Conservation (phyloP, 78 protist genomes). For the Corallochytrium limacisporum region DNA sequence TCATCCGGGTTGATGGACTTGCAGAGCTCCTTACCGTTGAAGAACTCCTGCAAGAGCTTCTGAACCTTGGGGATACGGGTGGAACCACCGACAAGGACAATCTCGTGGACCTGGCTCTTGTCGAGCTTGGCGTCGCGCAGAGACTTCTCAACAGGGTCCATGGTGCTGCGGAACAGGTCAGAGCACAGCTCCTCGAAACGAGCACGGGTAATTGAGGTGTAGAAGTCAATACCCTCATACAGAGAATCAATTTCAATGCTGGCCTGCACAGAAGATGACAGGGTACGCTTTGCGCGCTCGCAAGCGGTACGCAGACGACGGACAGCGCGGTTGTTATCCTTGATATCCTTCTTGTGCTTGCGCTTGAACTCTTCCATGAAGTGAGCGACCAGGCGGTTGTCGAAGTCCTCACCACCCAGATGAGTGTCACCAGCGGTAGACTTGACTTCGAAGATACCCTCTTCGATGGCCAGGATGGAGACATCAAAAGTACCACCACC, state of each 20-base stretch:
- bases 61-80: slow-evolving; percentile 93
- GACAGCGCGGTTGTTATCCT: slow-evolving; percentile 62
- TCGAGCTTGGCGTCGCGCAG: slow-evolving; percentile 71
- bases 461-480: slow-evolving; percentile 77
- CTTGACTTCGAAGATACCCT: slow-evolving; percentile 92
- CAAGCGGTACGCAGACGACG: slow-evolving; percentile 87
- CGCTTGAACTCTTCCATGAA: slow-evolving; percentile 60
- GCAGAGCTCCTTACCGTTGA: slow-evolving; percentile 89
- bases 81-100: slow-evolving; percentile 94
- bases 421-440: slow-evolving; percentile 95
- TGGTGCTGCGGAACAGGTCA: slow-evolving; percentile 75
- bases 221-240: slow-evolving; percentile 91
- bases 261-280: slow-evolving; percentile 68
- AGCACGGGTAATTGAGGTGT: slow-evolving; percentile 81
- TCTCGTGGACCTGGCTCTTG: slow-evolving; percentile 62
- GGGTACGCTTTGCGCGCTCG: slow-evolving; percentile 89
- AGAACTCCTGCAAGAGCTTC: slow-evolving; percentile 75
- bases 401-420: slow-evolving; percentile 96
- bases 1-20: slow-evolving; percentile 94
- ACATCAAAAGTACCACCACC: slow-evolving; percentile 97
- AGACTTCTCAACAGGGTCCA: slow-evolving; percentile 78
- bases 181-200: slow-evolving; percentile 85
- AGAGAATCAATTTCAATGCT: slow-evolving; percentile 88
- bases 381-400: slow-evolving; percentile 77
- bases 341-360: slow-evolving; percentile 71